These are phyloP conservation scores for Xylariaceae sp. DNA, from an alignment of 2,329 filamentous ascomycete genomes.

Conservation along the genomic window DNA sequence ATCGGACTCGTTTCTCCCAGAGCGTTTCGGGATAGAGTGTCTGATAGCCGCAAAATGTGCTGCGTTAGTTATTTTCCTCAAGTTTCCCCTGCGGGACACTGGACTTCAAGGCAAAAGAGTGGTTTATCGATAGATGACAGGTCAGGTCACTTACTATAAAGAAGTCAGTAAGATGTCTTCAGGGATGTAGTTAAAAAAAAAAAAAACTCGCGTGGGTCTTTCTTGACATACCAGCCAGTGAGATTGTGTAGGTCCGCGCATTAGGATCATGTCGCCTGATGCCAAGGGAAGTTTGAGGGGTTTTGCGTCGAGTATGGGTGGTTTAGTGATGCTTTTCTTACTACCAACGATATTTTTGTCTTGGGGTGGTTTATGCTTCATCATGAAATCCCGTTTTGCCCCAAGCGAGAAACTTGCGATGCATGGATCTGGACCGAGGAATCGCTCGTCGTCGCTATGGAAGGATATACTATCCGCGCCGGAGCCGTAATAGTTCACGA, in stretches of 20 bases:
- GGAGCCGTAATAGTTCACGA: slow-evolving; percentile 81
- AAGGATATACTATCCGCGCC: slow-evolving; percentile 76
- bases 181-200: too few relatives aligned
- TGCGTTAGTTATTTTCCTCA: too few relatives aligned
- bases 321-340: slow-evolving; percentile 18
- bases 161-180: too few relatives aligned
- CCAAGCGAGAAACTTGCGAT: slow-evolving; percentile 77
- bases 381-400: slow-evolving; percentile 68
- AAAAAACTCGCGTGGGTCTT: too few relatives aligned
- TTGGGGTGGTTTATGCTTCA: slow-evolving; percentile 69
- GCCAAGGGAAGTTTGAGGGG: slow-evolving; percentile 53
- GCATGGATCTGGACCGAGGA: slow-evolving; percentile 65
- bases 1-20: slow-evolving; percentile 60
- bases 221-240: too few relatives aligned
- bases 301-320: slow-evolving; percentile 34
- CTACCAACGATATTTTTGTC: slow-evolving; percentile 23
- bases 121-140: too few relatives aligned
- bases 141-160: too few relatives aligned
- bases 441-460: slow-evolving; percentile 78
- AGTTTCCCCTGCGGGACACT: too few relatives aligned
- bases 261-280: slow-evolving; percentile 76
- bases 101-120: too few relatives aligned
- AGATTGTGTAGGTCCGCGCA: slow-evolving; percentile 71
- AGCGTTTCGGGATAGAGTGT: slow-evolving; percentile 74
- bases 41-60: too few relatives aligned